phyloP scores from a whole-genome alignment of 768 basidiomycete species.

The Macrolepiota dolichaula region DNA sequence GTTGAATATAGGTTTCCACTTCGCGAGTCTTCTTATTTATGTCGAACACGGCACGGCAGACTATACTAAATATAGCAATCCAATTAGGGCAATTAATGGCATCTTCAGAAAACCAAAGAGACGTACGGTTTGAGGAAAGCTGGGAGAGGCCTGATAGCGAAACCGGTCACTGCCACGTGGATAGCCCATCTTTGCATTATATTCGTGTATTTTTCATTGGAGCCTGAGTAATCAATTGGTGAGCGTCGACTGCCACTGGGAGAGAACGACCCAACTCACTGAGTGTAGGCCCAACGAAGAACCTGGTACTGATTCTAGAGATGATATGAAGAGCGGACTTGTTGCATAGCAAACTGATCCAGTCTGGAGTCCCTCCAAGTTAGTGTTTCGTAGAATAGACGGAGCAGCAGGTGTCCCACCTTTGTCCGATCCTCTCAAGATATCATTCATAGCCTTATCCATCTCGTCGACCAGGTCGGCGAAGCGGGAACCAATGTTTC shows the following conservation, averaged over 20 bases:
- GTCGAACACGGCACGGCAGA: neutral
- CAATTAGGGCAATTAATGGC: neutral
- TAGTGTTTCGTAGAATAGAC: neutral
- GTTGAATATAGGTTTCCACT: conserved; percentile 7
- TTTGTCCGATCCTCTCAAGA: conserved; percentile 14
- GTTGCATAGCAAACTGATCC: conserved; percentile 6
- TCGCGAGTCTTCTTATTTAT: neutral
- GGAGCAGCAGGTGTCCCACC: conserved; percentile 16
- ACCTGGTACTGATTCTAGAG: conserved; percentile 21
- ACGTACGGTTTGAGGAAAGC: conserved; percentile 41
- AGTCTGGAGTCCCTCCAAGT: neutral
- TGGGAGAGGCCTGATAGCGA: conserved; percentile 36
- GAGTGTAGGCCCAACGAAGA: conserved; percentile 25
- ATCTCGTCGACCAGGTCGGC: conserved; percentile 45
- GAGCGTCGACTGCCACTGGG: neutral
- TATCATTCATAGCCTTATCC: conserved; percentile 34
- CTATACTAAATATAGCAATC: neutral
- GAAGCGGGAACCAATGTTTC: conserved; percentile 32
- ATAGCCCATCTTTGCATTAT: conserved; percentile 33
- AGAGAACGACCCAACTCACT: conserved; percentile 14
- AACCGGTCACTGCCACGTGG: conserved; percentile 27
- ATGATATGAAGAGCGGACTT: conserved; percentile 12
- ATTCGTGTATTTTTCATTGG: conserved; percentile 34
- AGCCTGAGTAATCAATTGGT: conserved; percentile 26
- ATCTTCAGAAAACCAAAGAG: neutral